phyloP scores from a whole-genome alignment of 139 green algal genomes.

The Chlorella sorokiniana region DNA sequence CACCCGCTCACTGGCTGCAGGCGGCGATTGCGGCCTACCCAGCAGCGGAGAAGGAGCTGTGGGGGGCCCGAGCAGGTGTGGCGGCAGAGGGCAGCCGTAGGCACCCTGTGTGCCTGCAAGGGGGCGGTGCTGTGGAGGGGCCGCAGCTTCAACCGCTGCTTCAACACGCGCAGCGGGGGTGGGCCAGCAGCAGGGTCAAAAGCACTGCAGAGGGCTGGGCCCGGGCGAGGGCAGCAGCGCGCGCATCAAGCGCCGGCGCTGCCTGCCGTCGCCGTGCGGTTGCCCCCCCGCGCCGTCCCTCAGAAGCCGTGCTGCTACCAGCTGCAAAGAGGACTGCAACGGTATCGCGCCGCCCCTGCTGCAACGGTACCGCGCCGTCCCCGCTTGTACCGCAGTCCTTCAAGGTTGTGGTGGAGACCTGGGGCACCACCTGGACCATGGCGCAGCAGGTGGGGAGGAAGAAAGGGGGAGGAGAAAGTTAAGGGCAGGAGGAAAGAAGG shows the following conservation, averaged over 20 bases:
- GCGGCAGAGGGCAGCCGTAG: neutral
- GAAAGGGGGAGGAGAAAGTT: neutral
- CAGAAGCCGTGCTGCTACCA: too few species aligned
- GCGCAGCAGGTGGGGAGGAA: slow-evolving; percentile 53
- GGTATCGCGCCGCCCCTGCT: neutral
- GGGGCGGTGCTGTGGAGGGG: too few species aligned
- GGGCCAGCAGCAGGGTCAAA: neutral
- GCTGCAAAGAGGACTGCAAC: too few species aligned
- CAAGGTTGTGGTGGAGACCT: slow-evolving; percentile 65
- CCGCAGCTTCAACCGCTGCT: too few species aligned
- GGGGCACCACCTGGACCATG: slow-evolving; percentile 40
- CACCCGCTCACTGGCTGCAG: too few species aligned
- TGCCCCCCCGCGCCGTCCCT: too few species aligned
- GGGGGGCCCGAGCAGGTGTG: neutral
- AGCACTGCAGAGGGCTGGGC: neutral
- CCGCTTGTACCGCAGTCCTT: slow-evolving; percentile 49
- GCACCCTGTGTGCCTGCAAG: neutral
- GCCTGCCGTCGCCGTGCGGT: too few species aligned
- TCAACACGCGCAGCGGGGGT: too few species aligned
- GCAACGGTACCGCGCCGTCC: neutral
- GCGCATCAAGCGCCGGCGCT: too few species aligned
- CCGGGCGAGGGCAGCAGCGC: too few species aligned
- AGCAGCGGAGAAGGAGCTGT: neutral
- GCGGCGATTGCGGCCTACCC: slow-evolving; percentile 26
- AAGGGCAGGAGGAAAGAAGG: neutral